Evolutionary conservation across 108 stramenopile species (phyloP), one percentile per base, ranked within the genome.

Genomic region (Cyclotella choctawhatcheeana): DNA sequence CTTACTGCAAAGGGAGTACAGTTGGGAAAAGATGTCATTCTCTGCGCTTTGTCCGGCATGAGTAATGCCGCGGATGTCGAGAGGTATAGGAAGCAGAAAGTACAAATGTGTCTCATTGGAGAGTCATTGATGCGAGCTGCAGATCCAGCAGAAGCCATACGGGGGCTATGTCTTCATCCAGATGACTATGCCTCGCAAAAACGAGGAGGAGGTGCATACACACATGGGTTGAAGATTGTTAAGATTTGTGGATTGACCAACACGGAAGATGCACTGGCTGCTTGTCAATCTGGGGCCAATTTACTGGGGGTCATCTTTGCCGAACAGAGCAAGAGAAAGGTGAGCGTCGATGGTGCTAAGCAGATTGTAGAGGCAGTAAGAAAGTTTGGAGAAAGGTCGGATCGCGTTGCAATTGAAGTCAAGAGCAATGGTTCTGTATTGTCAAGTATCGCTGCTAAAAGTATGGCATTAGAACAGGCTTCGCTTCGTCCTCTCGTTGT

Each of bases 291-390:
- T 3, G 97, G 97, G 1, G 97, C 97, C 32, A 95, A 95, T 74
- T 71, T 98, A 58, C 86, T 99, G 56, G 99, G 99, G n/a, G 82
- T 96, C 27, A 98, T 99, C 47, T 97, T 98, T 79, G 97, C 91
- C 14, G 81, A 86, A 43, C 86, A 89, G 69, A 96, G 93, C 54
- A 91, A 93, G 54, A 84, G 97, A 43, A 82, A 78, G 64, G 96
- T 93, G 20, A 26, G 66, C 21, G 55, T 79, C 1, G 95, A 92
- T 25, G 81, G 86, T 20, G 94, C 92, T 18, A 83, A 58, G 72
- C 78, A 71, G 12, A 86, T 98, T 44, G 96, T 96, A 5, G 33
- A 82, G 18, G 77, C 89, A 14, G 94, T 97, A 0, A 87, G 95
- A 18, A 65, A 60, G 26, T 98, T 96, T 79, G 93, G 97, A n/a